Evolutionary conservation across 2,329 filamentous ascomycete genomes (phyloP), one percentile per base, ranked within the genome.

Genomic region (Sordariomycetes sp.): DNA sequence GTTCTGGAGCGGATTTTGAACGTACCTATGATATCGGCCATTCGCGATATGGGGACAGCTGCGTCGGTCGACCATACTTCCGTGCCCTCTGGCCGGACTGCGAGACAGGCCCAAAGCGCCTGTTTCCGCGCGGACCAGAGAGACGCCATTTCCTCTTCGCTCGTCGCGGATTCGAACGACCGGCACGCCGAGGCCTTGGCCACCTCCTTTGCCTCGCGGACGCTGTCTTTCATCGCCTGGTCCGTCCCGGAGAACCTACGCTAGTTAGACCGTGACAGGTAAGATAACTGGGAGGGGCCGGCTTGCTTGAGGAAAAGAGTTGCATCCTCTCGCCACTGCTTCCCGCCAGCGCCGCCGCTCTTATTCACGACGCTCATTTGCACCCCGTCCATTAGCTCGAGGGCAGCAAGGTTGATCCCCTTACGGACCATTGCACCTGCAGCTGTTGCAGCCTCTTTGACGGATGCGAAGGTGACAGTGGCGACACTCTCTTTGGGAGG

Each of bases 61-160:
- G 92, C 88, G 67, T 93, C 89, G 0, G 88, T 93, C 0, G 87
- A 89, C 88, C 88, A 91, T 28, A 90, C 81, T 63, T 87, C 80
- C 2, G 78, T 76, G 0, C 79, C 77, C 25, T 80, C 73, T 54
- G 81, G 76, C 60, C 78, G 79, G 70, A 86, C 81, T 0, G 85
- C 83, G 70, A 89, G 83, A 52, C 88, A 81, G 59, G 83, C 86
- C 83, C 87, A 91, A 1, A 91, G 73, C 0, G 86, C 87, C 65
- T 88, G 81, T 65, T 91, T 92, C 46, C 88, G 76, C 4, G 88
- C 88, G 50, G 83, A 85, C 88, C 88, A 92, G 4, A 91, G 75
- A 63, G 89, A 85, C 6, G 78, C 74, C 68, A 85, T 84, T 64
- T 90, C 86, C 20, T 83, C 78, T 40, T 81, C 74, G 48, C 77